Base-by-base conservation (phyloP, 202 grass and related monocot species). In the Eragrostis tef region DNA sequence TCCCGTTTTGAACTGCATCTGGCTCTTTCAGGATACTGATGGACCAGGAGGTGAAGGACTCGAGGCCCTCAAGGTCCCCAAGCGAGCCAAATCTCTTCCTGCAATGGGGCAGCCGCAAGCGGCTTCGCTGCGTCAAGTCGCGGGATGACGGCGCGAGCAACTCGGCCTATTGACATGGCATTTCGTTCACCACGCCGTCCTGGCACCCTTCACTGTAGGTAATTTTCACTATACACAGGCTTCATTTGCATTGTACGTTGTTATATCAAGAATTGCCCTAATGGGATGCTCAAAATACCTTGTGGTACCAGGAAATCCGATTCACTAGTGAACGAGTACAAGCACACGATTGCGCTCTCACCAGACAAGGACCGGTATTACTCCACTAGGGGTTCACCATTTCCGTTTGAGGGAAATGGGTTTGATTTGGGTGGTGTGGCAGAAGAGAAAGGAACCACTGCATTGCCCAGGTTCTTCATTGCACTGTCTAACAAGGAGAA, bases 401-500 rank as follows among this genome's bases (percentile, higher is more conserved):
- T 93, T 76, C 83, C 85, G 22, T 93, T 89, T 46, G 93, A 99
- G 53, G 96, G 87, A 51, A 92, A 68, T 47, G 90, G 96, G 0
- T 85, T 83, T 16, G 83, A 75, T 52, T 81, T 86, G 19, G 81
- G 53, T 50, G 80, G 75, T 34, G 86, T 67, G 26, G 56, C 81
- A 39, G 93, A 99, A 48, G 90, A 96, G 63, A 96, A 80, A 74
- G 89, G 85, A 46, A 81, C 75, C 19, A 75, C 80, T 2, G 66
- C 83, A 0, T 70, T 96, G 72, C 91, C 96, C 0, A 89, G 90
- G 49, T 99, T 99, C 87, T 99, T 93, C 81, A 90, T 99, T 42
- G 86, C 96, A 10, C 79, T 99, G 65, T 99, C 96, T 20, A 99
- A 92, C 34, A 99, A 99, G 86, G 93, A 99, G 81, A 99, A 99